These are phyloP conservation scores for Pittosporum tobira DNA, from an alignment of 129 eudicot genomes.

Conservation along the genomic window DNA sequence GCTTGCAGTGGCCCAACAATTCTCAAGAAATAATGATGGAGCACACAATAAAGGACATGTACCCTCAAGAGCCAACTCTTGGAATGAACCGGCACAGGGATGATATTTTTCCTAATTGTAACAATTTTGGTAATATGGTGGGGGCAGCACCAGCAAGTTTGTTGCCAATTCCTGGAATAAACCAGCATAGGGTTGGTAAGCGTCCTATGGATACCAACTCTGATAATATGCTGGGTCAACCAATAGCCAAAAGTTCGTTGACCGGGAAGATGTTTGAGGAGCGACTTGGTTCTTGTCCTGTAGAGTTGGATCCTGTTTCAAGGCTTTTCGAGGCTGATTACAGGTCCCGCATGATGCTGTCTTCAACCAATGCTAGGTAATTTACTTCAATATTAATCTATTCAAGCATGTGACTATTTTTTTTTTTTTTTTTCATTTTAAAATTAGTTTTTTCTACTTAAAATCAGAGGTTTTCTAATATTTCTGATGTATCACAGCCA, in stretches of 20 bases:
- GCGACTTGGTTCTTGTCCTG: neutral
- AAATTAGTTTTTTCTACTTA: too few species aligned
- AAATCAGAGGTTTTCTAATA: neutral
- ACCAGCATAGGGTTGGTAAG: neutral
- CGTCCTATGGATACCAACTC: neutral
- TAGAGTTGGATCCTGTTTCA: neutral
- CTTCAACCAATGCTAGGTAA: conserved; percentile 22
- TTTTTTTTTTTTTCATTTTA: too few species aligned
- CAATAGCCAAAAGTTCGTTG: neutral
- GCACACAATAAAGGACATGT: neutral
- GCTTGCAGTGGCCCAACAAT: neutral
- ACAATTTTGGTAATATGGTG: neutral
- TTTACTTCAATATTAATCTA: too few species aligned
- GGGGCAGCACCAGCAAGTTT: neutral
- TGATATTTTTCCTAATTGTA: neutral
- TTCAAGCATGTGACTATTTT: too few species aligned
- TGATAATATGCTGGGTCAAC: neutral
- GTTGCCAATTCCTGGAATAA: neutral
- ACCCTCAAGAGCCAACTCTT: neutral
- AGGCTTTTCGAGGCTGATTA: neutral
- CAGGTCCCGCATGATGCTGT: neutral
- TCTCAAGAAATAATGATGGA: neutral
- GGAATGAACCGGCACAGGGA: neutral
- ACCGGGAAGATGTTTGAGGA: too few species aligned
- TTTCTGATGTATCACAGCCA: conserved; percentile 9